Evolutionary conservation across 345 rosid species (phyloP), one percentile per base, ranked within the genome.

Genomic region (Dovyalis caffra): DNA sequence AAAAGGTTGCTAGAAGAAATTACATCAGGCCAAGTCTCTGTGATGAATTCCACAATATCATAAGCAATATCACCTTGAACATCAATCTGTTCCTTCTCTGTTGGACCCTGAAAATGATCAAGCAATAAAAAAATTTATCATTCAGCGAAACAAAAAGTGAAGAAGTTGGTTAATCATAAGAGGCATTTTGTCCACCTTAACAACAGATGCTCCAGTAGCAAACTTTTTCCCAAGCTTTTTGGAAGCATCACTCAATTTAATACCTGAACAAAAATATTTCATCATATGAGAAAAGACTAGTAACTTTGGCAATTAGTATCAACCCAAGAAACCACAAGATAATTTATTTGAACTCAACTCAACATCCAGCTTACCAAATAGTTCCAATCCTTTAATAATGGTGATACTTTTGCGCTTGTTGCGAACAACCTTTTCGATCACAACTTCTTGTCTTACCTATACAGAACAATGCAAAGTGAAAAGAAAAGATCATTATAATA

Each of bases 181-280:
- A 14, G 67, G 51, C 51, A 72, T 47, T 78, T 58, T 20, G 73
- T 80, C 71, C 40, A 95, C 99, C 99, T 95, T 95, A 65, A 95
- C 97, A 77, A 92, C 98, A 16, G 99, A 95, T 62, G 99, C 98
- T 73, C 98, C 98, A 11, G 99, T 95, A 62, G 98, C 98, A 82
- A 92, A 95, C 89, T 95, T 95, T 79, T 93, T 93, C 76, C 99
- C 99, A 7, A 95, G 92, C 79, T 89, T 95, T 82, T 95, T 95
- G 4, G 98, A 89, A 34, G 99, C 99, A 29, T 95, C 98, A 68
- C 91, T 91, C 32, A 95, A 91, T 86, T 95, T 95, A 76, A 95
- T 81, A 66, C 99, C 99, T 95, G 85, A 75, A 80, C 15, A 56
- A 37, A 16, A 66, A 62, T 4, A 77, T 43, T 66, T 37, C 72